Base-by-base conservation (phyloP, 768 basidiomycete genomes). In the Glaciozyma antarctica region DNA sequence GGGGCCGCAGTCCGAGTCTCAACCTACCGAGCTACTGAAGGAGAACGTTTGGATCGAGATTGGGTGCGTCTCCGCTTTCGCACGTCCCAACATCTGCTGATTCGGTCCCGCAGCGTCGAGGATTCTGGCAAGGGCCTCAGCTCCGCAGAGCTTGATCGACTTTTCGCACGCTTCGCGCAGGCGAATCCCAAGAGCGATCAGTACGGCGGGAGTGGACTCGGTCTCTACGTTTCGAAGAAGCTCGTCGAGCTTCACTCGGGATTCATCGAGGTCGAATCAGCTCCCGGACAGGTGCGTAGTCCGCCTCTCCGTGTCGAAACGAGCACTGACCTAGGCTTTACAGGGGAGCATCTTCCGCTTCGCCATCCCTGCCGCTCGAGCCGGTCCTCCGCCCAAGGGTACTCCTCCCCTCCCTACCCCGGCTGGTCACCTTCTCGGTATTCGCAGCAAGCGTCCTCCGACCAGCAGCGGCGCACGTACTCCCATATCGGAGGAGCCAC, bases 241-340 rank as follows among this genome's bases (percentile, higher is more conserved):
- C 64, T 71, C 60, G 57, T 71, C 52, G 70, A 68, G 51, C 60
- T 71, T 0, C 70, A 71, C 28, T 12, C 30, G 21, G 70, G 70
- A 13, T 66, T 66, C 60, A 64, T 71, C 43, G 65, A 70, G 22
- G 60, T 57, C 17, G 30, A 54, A 52, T 55, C 49, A 1, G 13
- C 44, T 24, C 53, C 32, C 1, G 53, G 53, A 1, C 5, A 21
- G 8, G 53, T 32, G 5, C 43, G 61, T 24, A n/a, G 5, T 32
- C 32, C 32, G 9, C 32, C 9, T 32, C 32, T 32, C 32, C 32
- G 32, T 9, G 9, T 9, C 32, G 32, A 32, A 32, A 4, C 32
- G 32, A 32, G 5, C 32, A 9, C 32, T 32, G 32, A 32, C 4
- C 5, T 9, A 9, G 4, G 32, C 54, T n/a, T 28, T 5, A 8